A percentile compares a stretch with the other conserved stretches of the same genome.
Evolutionary conservation across 2,329 filamentous ascomycete genomes (phyloP).

Genomic region (Neoscytalidium dimidiatum): DNA sequence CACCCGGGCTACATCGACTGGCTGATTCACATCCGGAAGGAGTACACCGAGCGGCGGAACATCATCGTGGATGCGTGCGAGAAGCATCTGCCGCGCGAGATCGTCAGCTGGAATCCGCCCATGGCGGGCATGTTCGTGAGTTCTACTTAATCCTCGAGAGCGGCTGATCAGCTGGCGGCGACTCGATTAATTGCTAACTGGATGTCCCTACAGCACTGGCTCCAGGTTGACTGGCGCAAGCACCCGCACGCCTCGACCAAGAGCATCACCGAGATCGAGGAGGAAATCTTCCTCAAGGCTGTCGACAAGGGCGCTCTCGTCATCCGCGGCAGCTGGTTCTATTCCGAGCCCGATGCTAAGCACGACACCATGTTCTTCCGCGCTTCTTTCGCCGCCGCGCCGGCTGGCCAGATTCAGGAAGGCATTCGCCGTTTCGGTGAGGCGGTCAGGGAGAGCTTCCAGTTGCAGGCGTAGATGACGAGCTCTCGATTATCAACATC

Average conservation of each 20-base stretch:
- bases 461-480: constrained; percentile 34
- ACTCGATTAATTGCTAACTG: constrained; percentile 11
- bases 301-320: constrained; percentile 78
- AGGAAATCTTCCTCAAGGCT: constrained; percentile 78
- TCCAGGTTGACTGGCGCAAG: constrained; percentile 65
- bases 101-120: constrained; percentile 79
- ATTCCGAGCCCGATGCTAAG: constrained; percentile 65
- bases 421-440: constrained; percentile 66
- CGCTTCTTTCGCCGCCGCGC: constrained; percentile 84
- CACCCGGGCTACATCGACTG: constrained; percentile 87
- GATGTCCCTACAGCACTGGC: constrained; percentile 61
- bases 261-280: constrained; percentile 68
- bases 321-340: constrained; percentile 89
- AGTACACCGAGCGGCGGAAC: constrained; percentile 81
- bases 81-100: constrained; percentile 68
- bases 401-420: constrained; percentile 51
- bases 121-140: constrained; percentile 92
- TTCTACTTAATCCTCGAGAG: constrained; percentile 29
- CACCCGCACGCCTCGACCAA: constrained; percentile 61
- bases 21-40: constrained; percentile 77
- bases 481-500: neutral
- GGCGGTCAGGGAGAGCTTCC: constrained; percentile 67
- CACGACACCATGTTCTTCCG: constrained; percentile 78
- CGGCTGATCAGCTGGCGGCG: neutral
- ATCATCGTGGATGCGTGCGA: constrained; percentile 79